phyloP scores from a whole-genome alignment of 2,329 filamentous ascomycete species.

The Penicillium expansum region DNA sequence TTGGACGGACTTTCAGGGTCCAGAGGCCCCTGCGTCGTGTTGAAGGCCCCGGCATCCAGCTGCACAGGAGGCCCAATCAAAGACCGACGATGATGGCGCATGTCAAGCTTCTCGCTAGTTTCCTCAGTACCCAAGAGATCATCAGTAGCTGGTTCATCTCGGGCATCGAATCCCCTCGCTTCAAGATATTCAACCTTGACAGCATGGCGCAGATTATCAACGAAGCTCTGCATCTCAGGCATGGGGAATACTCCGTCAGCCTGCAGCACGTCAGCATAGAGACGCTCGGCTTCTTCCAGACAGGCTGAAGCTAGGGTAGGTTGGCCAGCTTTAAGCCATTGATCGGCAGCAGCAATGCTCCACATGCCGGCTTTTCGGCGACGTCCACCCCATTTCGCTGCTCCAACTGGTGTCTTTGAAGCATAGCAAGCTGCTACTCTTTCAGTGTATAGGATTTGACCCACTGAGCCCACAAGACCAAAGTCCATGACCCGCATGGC shows the following conservation, averaged over 20 bases:
- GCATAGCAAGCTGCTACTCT: slow-evolving; percentile 81
- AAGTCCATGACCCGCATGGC: slow-evolving; percentile 75
- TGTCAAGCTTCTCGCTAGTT: slow-evolving; percentile 56
- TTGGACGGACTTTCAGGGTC: slow-evolving; percentile 37
- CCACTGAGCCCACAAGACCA: slow-evolving; percentile 69
- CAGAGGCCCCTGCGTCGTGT: slow-evolving; percentile 31
- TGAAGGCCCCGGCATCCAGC: slow-evolving; percentile 55
- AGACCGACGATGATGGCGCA: slow-evolving; percentile 55
- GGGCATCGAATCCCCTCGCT: slow-evolving; percentile 38
- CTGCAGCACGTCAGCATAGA: slow-evolving; percentile 50
- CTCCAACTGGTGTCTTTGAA: slow-evolving; percentile 66
- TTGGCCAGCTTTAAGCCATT: slow-evolving; percentile 76
- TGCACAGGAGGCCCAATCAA: slow-evolving; percentile 49
- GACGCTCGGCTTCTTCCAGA: slow-evolving; percentile 63
- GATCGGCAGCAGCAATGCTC: slow-evolving; percentile 77
- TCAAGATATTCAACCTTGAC: slow-evolving; percentile 46
- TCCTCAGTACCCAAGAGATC: slow-evolving; percentile 37
- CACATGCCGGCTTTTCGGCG: slow-evolving; percentile 85
- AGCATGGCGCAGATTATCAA: slow-evolving; percentile 43
- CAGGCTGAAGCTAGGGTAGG: slow-evolving; percentile 74
- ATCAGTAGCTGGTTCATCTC: slow-evolving; percentile 29
- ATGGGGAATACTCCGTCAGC: slow-evolving; percentile 47
- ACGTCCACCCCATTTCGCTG: slow-evolving; percentile 66
- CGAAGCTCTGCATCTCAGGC: slow-evolving; percentile 51
- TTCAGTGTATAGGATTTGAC: slow-evolving; percentile 81